Percentiles rank a stretch among this genome's conserved stretches.
These are phyloP conservation scores for Stachybotrys elegans DNA, from an alignment of 2,329 filamentous ascomycete genomes.

Conservation along the genomic window DNA sequence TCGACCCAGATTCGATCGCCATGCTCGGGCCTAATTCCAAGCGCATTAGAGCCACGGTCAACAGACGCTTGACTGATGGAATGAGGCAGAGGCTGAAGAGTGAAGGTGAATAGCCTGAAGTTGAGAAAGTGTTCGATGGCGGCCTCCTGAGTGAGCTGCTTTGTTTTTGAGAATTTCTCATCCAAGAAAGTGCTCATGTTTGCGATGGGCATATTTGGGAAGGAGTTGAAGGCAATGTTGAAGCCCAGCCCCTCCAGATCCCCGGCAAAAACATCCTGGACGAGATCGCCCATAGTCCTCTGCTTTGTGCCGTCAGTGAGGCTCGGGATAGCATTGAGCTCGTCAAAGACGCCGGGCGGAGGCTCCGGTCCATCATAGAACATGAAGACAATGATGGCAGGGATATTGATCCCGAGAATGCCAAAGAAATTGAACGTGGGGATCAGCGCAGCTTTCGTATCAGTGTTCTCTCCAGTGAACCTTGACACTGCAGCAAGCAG, in stretches of 20 bases:
- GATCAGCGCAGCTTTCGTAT: slow-evolving; percentile 10
- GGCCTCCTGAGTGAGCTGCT: background rate
- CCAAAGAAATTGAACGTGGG: slow-evolving; percentile 9
- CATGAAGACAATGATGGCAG: slow-evolving; percentile 6
- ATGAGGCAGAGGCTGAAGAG: slow-evolving; percentile 13
- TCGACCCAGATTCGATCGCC: slow-evolving; percentile 25
- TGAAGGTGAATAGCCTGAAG: slow-evolving; percentile 10
- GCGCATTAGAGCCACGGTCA: slow-evolving; percentile 17
- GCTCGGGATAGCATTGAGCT: slow-evolving; percentile 32
- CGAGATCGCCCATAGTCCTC: slow-evolving; percentile 40
- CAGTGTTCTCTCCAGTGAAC: slow-evolving; percentile 8
- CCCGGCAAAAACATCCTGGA: slow-evolving; percentile 7
- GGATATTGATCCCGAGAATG: slow-evolving; percentile 4
- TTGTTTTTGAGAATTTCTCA: slow-evolving; percentile 9
- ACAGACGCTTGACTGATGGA: slow-evolving; percentile 10
- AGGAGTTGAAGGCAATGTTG: slow-evolving; percentile 14
- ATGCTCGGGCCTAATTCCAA: slow-evolving; percentile 15
- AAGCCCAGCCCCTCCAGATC: slow-evolving; percentile 11
- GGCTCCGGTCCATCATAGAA: background rate
- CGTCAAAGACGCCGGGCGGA: background rate
- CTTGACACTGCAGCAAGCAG: slow-evolving; percentile 6
- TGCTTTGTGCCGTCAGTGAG: slow-evolving; percentile 39
- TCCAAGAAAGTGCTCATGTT: slow-evolving; percentile 14
- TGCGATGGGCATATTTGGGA: slow-evolving; percentile 15
- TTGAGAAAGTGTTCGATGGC: slow-evolving; percentile 6